Base-by-base conservation (phyloP, 768 basidiomycete species). In the Lactifluus hygrophoroides region DNA sequence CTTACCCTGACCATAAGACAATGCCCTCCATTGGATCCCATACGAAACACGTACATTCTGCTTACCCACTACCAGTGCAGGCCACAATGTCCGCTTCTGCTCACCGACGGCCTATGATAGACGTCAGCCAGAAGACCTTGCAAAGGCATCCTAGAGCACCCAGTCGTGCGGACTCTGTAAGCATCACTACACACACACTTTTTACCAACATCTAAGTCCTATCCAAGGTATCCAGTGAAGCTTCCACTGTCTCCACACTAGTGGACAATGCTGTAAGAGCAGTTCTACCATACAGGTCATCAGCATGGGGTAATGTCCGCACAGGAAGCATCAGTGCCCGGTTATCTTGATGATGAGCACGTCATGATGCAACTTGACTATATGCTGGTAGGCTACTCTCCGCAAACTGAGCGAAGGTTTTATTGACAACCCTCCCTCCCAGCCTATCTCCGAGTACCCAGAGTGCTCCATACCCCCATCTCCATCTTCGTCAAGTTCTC, bases 401-500 rank as follows among this genome's bases (percentile, higher is more conserved):
- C 45, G 23, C n/a, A 28, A 30, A 48, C 21, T 19, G 43, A n/a
- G 27, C 13, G 35, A 21, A 5, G 30, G 32, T 52, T 52, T 55
- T 58, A 56, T 38, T 54, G n/a, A 56, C 30, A 45, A 40, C 42
- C 21, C 57, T 46, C 44, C 28, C 59, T 51, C 13, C 34, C 38
- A 62, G 64, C 58, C 64, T 19, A 58, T 62, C 32, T 43, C 61
- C 30, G 63, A 64, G 32, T 50, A 52, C 44, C 52, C 57, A 32
- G 66, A 65, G 42, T 59, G 61, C 28, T 57, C 60, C 40, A 57
- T 60, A 14, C 64, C 65, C 30, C 64, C 54, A 54, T 64, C 57
- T n/a, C 64, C 67, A 19, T 65, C 64, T 30, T 68, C n/a, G n/a
- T n/a, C 65, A 28, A 64, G 57, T 19, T 44, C 65, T 44, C 57